Conservation (phyloP, 1,284 basidiomycete species). For the Amylostereum areolatum region DNA sequence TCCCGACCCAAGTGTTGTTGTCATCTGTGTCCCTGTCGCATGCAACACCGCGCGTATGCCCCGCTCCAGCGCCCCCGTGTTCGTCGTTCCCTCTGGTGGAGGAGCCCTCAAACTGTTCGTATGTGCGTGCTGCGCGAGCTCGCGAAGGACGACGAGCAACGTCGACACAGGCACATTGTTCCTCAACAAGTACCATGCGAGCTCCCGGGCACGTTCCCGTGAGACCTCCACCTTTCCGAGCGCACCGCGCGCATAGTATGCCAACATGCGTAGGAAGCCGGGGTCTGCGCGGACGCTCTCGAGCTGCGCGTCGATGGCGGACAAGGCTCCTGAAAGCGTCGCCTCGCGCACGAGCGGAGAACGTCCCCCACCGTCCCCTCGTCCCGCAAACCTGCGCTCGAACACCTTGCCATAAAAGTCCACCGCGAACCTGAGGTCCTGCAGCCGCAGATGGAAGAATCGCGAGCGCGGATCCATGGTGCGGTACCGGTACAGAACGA, state of each 20-base stretch:
- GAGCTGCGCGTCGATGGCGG: conserved; percentile 53
- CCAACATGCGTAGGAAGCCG: conserved; percentile 39
- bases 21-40: conserved; percentile 61
- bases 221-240: conserved; percentile 10
- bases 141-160: conserved; percentile 49
- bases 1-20: conserved; percentile 55
- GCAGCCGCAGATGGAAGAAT: conserved; percentile 59
- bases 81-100: conserved; percentile 46
- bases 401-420: conserved; percentile 73
- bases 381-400: conserved; percentile 64
- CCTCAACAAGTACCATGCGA: conserved; percentile 58
- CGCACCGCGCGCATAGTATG: conserved; percentile 41
- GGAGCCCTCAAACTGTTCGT: conserved; percentile 40
- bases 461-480: conserved; percentile 46
- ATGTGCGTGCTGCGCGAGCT: conserved; percentile 56
- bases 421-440: conserved; percentile 63
- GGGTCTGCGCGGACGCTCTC: conserved; percentile 37
- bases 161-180: conserved; percentile 65
- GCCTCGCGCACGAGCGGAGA: conserved; percentile 64
- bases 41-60: conserved; percentile 67
- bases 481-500: conserved; percentile 65
- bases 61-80: conserved; percentile 40
- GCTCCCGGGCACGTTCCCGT: conserved; percentile 25
- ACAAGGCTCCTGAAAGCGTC: conserved; percentile 56
- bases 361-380: conserved; percentile 53